A percentile compares a stretch with the other conserved stretches of the same genome.
phyloP scores from a whole-genome alignment of 2,329 filamentous ascomycete genomes.

The Rutstroemia sp. region DNA sequence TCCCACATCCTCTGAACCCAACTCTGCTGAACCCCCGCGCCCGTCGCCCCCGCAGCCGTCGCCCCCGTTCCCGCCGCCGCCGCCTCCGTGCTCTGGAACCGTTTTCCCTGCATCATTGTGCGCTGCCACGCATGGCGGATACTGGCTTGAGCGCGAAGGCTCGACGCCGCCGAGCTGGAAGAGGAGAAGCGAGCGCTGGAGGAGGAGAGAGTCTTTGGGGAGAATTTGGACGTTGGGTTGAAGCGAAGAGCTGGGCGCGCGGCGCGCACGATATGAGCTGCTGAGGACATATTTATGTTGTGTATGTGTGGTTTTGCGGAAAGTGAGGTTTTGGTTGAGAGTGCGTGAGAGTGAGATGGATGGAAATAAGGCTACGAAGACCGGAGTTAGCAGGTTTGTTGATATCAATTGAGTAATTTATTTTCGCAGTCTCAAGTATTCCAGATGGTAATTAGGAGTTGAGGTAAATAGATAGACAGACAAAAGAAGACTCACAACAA shows the following conservation, averaged over 20 bases:
- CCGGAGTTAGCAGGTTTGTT: background rate
- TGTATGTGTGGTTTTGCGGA: background rate
- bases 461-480: background rate
- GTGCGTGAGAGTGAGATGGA: background rate
- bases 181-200: slow-evolving; percentile 36
- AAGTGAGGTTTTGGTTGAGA: background rate
- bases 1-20: slow-evolving; percentile 78
- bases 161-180: slow-evolving; percentile 37
- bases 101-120: slow-evolving; percentile 37
- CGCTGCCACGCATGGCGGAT: slow-evolving; percentile 13
- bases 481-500: background rate
- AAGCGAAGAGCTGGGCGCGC: slow-evolving; percentile 1
- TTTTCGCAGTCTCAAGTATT: no score
- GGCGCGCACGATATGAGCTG: background rate
- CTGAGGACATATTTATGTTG: background rate
- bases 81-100: slow-evolving; percentile 53
- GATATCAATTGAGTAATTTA: background rate
- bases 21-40: slow-evolving; percentile 28
- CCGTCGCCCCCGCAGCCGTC: slow-evolving; percentile 32
- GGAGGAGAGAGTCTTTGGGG: slow-evolving; percentile 16
- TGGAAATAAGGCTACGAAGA: background rate
- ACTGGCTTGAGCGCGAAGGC: slow-evolving; percentile 35
- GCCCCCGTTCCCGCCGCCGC: slow-evolving; percentile 40
- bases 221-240: slow-evolving; percentile 1
- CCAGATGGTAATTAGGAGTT: no score